Percentiles rank a stretch among this genome's conserved stretches.
These are phyloP conservation scores for Beauveria pseudobassiana DNA, from an alignment of 2,329 filamentous ascomycete species.

Conservation along the genomic window DNA sequence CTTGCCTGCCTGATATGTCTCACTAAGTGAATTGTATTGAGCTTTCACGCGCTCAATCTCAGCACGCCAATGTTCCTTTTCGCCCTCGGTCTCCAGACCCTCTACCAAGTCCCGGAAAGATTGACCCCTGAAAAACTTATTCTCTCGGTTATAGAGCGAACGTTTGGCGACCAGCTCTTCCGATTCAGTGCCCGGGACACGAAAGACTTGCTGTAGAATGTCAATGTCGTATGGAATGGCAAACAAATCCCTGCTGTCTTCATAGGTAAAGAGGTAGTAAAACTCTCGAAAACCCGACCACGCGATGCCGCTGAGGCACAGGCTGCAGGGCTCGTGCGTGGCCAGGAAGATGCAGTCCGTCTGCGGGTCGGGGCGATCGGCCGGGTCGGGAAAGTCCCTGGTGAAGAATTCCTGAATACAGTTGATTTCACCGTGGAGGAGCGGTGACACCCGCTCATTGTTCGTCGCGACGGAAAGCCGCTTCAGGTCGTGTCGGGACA, in stretches of 20 bases:
- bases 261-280: constrained; percentile 52
- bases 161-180: constrained; percentile 29
- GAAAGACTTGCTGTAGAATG: constrained; percentile 48
- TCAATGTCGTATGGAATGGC: constrained; percentile 50
- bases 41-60: constrained; percentile 43
- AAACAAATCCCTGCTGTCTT: constrained; percentile 50
- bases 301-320: constrained; percentile 50
- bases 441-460: constrained; percentile 45
- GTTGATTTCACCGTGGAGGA: constrained; percentile 53
- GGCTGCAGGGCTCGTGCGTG: constrained; percentile 51
- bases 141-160: constrained; percentile 45
- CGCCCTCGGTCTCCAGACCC: constrained; percentile 27
- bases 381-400: constrained; percentile 24
- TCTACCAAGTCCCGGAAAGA: constrained; percentile 35
- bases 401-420: constrained; percentile 53
- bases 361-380: constrained; percentile 29
- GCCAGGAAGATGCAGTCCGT: constrained; percentile 49
- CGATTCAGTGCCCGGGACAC: constrained; percentile 35
- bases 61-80: constrained; percentile 23
- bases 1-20: constrained; percentile 43
- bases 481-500: constrained; percentile 32
- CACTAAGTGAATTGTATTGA: constrained; percentile 38
- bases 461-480: constrained; percentile 46
- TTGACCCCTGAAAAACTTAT: constrained; percentile 45
- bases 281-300: constrained; percentile 51